These are phyloP conservation scores for Barnettozyma botsteinii DNA, from an alignment of 805 yeast species.

Conservation along the genomic window DNA sequence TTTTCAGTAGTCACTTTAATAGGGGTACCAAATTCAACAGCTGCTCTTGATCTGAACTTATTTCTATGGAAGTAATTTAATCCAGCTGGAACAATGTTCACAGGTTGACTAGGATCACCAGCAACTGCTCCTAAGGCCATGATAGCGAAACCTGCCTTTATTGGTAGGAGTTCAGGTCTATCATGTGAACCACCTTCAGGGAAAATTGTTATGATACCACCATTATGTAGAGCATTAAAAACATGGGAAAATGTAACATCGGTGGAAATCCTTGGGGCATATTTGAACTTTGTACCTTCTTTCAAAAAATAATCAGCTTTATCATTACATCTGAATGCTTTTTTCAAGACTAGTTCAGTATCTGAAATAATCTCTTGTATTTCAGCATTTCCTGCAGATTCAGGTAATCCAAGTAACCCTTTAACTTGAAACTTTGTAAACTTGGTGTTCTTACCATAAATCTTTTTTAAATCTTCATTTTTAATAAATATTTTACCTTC, in stretches of 20 bases:
- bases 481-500: constrained; percentile 61
- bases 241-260: constrained; percentile 75
- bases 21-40: constrained; percentile 88
- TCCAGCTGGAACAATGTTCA: constrained; percentile 90
- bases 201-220: constrained; percentile 83
- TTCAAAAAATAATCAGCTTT: constrained; percentile 41
- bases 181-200: constrained; percentile 99
- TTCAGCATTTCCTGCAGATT: constrained; percentile 70
- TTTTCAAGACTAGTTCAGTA: constrained; percentile 57
- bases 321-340: constrained; percentile 54
- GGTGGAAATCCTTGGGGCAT: constrained; percentile 81
- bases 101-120: constrained; percentile 64
- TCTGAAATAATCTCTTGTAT: constrained; percentile 64
- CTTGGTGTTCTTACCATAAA: constrained; percentile 59
- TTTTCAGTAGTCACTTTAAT: constrained; percentile 57
- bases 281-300: constrained; percentile 60
- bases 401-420: constrained; percentile 73
- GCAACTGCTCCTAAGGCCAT: constrained; percentile 96
- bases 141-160: constrained; percentile 95
- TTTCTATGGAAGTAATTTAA: constrained; percentile 94
- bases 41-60: constrained; percentile 90
- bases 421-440: constrained; percentile 56
- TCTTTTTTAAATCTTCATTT: constrained; percentile 38
- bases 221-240: constrained; percentile 70
- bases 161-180: constrained; percentile 80